phyloP scores from a whole-genome alignment of 2,329 filamentous ascomycete genomes.

The Epichloe uncinata region DNA sequence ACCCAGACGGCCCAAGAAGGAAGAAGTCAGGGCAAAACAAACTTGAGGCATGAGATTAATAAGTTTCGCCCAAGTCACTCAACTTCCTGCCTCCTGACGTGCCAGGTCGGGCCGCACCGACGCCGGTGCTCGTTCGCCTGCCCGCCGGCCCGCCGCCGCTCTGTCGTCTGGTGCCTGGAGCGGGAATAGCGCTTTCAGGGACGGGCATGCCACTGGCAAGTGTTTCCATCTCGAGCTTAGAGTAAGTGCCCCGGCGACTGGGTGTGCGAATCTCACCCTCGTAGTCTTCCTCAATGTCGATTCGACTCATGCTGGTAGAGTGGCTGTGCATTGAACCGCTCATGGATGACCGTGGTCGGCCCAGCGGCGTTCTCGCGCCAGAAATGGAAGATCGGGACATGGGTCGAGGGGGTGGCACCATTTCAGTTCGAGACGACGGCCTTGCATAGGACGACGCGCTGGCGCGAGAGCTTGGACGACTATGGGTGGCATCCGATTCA shows the following conservation, averaged over 20 bases:
- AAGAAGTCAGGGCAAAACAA: neutral
- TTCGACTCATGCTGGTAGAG: conserved; percentile 43
- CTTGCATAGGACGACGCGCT: conserved; percentile 44
- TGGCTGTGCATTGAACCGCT: conserved; percentile 48
- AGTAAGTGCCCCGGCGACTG: conserved; percentile 41
- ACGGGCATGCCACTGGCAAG: conserved; percentile 26
- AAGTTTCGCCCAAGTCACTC: conserved; percentile 41
- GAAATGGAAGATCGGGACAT: conserved; percentile 51
- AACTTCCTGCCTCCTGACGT: conserved; percentile 26
- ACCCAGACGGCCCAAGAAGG: neutral
- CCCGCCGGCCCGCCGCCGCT: conserved; percentile 29
- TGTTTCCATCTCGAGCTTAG: conserved; percentile 31
- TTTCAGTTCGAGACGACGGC: conserved; percentile 40
- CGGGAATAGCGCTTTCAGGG: conserved; percentile 32
- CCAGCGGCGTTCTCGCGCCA: conserved; percentile 50
- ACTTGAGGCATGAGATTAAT: conserved; percentile 18
- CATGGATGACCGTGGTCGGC: conserved; percentile 58
- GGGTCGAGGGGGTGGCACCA: conserved; percentile 42
- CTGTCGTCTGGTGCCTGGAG: conserved; percentile 29
- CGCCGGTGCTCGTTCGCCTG: conserved; percentile 28
- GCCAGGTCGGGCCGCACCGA: conserved; percentile 18
- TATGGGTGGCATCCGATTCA: conserved; percentile 34
- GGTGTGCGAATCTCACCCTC: conserved; percentile 34
- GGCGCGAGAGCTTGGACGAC: conserved; percentile 60
- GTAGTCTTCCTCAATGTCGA: conserved; percentile 31